Conservation (phyloP, 169 alveolate species). For the Miamiensis avidus region DNA sequence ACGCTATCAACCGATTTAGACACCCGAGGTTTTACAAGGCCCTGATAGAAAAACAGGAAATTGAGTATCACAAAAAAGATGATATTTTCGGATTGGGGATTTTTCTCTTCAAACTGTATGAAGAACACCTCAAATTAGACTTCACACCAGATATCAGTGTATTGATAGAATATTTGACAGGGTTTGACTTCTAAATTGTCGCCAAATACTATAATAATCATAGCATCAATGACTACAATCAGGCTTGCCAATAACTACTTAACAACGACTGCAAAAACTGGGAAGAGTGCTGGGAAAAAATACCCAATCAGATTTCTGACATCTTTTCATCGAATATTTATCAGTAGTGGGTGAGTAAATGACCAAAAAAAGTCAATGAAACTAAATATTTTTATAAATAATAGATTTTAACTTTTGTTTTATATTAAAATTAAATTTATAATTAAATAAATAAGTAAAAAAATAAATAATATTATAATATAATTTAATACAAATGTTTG, state of each 20-base stretch:
- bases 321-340: no score
- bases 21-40: not conserved
- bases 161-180: not conserved
- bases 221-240: not conserved
- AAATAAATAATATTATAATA: no score
- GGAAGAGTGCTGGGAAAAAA: not conserved
- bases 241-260: not conserved
- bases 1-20: not conserved
- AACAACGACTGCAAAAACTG: not conserved
- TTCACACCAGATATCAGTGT: not conserved
- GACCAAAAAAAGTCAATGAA: no score
- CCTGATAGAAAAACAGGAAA: not conserved
- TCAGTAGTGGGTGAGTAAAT: not conserved
- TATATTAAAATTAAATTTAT: no score
- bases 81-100: not conserved
- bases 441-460: no score
- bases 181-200: not conserved
- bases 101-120: not conserved
- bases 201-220: not conserved
- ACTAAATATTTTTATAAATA: no score
- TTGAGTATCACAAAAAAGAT: not conserved
- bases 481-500: no score
- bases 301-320: not conserved
- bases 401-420: no score
- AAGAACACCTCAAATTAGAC: not conserved